These are phyloP conservation scores for Pelagophyceae sp. DNA, from an alignment of 352 stramenopile genomes.

Conservation along the genomic window DNA sequence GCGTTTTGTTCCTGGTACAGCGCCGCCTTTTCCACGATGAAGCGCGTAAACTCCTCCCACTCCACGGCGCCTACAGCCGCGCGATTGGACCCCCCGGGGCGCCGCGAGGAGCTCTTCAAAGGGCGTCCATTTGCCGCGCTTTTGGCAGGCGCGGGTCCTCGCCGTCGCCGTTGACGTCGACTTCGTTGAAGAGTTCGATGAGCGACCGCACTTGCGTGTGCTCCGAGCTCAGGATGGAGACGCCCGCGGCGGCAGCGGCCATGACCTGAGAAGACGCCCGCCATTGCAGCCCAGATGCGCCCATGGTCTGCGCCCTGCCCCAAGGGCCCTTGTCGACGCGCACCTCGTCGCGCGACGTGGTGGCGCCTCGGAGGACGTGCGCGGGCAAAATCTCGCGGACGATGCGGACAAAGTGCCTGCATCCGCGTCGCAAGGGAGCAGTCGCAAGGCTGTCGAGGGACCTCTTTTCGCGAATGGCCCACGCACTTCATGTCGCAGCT, in stretches of 20 bases:
- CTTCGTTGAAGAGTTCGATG: conserved; percentile 74
- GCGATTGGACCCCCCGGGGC: too few relatives aligned
- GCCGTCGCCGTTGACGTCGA: conserved; percentile 77
- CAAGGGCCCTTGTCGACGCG: not conserved
- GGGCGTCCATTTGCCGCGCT: too few relatives aligned
- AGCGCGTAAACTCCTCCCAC: conserved; percentile 79
- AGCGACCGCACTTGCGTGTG: conserved; percentile 65
- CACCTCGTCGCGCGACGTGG: not conserved
- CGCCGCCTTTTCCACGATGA: conserved; percentile 68
- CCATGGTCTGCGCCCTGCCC: not conserved
- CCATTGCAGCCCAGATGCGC: too few relatives aligned
- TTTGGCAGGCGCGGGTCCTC: too few relatives aligned
- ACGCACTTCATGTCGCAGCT: not conserved
- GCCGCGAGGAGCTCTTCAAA: too few relatives aligned
- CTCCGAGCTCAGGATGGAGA: conserved; percentile 35
- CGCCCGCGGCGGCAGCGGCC: not conserved
- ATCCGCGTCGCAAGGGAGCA: not conserved
- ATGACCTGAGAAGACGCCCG: too few relatives aligned
- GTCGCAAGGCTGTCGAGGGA: too few relatives aligned
- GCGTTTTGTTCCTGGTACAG: conserved; percentile 23
- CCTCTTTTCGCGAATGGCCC: too few relatives aligned
- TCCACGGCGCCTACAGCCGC: too few relatives aligned
- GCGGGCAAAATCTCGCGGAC: not conserved
- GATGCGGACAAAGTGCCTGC: conserved; percentile 9
- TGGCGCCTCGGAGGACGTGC: not conserved